Base-by-base conservation (phyloP, 495 filamentous ascomycete species). In the Podospora anserina region DNA sequence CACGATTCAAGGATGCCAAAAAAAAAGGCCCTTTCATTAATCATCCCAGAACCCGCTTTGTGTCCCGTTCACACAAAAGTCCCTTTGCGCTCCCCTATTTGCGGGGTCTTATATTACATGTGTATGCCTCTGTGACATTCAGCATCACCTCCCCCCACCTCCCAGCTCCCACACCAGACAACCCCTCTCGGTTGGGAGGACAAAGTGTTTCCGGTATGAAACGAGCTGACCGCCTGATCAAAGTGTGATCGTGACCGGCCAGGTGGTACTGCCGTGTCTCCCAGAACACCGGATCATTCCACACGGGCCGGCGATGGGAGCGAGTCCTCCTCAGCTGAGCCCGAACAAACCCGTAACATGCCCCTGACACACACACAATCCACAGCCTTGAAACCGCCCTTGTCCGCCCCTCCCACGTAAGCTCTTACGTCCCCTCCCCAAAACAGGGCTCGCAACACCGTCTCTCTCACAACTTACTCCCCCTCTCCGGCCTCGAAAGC, bases 381-480 rank as follows among this genome's bases (percentile, higher is more conserved):
- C 9, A 6, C 9, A 49, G 9, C 39, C 15, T 18, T 49, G 39
- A 49, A 49, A 49, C 9, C 39, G 6, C 6, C 39, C 39, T 49
- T 49, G 39, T 49, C 30, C 30, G 7, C 30, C 30, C 39, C 5
- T 13, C 39, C 39, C 13, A 16, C 39, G 15, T 49, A 49, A 49
- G 39, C 7, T 11, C 39, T 49, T 49, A 49, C 39, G 39, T 11
- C 7, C 39, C 39, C 1, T 13, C 30, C 3, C 30, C 30, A 6
- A 32, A 49, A 16, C 13, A 5, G 13, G 59, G n/a, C 26, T 20
- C 59, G 26, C 5, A 61, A 61, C 59, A 61, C 18, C 26, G 59
- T 18, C 63, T 39, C 15, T 32, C 30, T 70, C 65, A 70, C 61
- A 70, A 39, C 39, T 64, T 67, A 56, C 65, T 70, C 55, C 59